Evolutionary conservation across 331 rosid species (phyloP), one percentile per base, ranked within the genome.

Genomic region (Erythrophleum ivorense): DNA sequence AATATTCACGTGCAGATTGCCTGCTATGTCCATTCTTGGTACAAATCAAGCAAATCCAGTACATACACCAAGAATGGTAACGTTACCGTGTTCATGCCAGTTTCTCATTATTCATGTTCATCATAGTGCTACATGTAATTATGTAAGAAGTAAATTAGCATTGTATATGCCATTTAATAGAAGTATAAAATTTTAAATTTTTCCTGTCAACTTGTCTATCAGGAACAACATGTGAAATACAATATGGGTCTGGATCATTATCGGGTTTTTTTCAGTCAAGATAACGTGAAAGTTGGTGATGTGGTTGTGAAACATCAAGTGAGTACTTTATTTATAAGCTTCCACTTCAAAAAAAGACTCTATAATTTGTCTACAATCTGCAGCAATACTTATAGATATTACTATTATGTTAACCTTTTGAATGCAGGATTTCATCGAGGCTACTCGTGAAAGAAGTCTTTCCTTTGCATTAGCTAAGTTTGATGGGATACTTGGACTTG

Each of bases 401-500:
- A 46, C 41, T 60, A 54, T 31, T 65, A n/a, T 79, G 16, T 58
- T 70, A 13, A 78, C 38, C 73, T 70, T 24, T 59, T 62, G 69
- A 74, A 73, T 79, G 83, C 86, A 94, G 98, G 88, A 71, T 12
- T 92, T 94, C 90, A 92, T 91, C 2, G 98, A 94, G 87, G 91
- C 96, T 73, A 92, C 95, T 8, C 80, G 87, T 60, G 97, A 91
- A 84, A 89, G 86, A 83, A 91, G 96, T 83, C 81, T 92, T 34
- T 18, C 96, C 57, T 94, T 94, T 84, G 79, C 90, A 64, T 18
- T 90, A 54, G 91, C 87, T 1, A 92, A 91, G 88, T 94, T 94
- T 74, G 98, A 94, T 60, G 98, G 98, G 53, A 84, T 94, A 84
- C 77, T 94, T 15, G 98, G 98, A 60, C 98, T 94, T 75, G 98